phyloP scores from a whole-genome alignment of 352 stramenopile species.

The Globisporangium emineosum region DNA sequence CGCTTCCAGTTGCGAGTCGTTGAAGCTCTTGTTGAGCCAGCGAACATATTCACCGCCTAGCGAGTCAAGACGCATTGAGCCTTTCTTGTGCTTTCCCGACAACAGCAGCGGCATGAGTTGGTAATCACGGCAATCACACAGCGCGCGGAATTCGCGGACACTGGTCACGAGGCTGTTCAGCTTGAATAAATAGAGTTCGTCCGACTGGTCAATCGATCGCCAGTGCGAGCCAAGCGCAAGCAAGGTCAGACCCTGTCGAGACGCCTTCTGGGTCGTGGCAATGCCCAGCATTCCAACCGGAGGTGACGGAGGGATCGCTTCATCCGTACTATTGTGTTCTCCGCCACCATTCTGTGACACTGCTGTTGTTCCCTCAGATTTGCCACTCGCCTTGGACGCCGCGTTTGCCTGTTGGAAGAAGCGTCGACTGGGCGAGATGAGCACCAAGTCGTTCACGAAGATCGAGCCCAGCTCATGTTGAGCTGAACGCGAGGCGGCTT shows the following conservation, averaged over 20 bases:
- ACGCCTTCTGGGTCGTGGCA: slow-evolving; percentile 57
- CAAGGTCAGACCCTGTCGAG: slow-evolving; percentile 75
- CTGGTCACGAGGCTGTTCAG: slow-evolving; percentile 88
- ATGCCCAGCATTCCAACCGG: slow-evolving; percentile 67
- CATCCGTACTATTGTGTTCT: neutral
- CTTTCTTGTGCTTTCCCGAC: slow-evolving; percentile 60
- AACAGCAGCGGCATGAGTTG: slow-evolving; percentile 71
- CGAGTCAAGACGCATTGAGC: slow-evolving; percentile 79
- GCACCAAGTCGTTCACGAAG: slow-evolving; percentile 77
- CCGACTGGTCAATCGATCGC: slow-evolving; percentile 42
- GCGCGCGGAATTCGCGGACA: slow-evolving; percentile 81
- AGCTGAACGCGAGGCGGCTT: slow-evolving; percentile 21
- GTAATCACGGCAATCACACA: slow-evolving; percentile 83
- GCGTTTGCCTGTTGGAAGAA: slow-evolving; percentile 49
- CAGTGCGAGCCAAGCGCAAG: slow-evolving; percentile 55
- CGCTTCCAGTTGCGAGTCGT: slow-evolving; percentile 88
- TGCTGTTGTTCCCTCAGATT: slow-evolving; percentile 4
- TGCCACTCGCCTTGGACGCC: slow-evolving; percentile 5
- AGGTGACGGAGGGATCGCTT: slow-evolving; percentile 1
- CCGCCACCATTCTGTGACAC: slow-evolving; percentile 6
- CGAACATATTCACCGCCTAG: slow-evolving; percentile 78
- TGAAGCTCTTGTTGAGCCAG: slow-evolving; percentile 81
- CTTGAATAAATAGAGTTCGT: slow-evolving; percentile 74
- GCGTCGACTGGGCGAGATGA: slow-evolving; percentile 50
- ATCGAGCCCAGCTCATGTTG: slow-evolving; percentile 39